These are phyloP conservation scores for Fusarium nelsonii DNA, from an alignment of 2,329 filamentous ascomycete species.

Conservation along the genomic window DNA sequence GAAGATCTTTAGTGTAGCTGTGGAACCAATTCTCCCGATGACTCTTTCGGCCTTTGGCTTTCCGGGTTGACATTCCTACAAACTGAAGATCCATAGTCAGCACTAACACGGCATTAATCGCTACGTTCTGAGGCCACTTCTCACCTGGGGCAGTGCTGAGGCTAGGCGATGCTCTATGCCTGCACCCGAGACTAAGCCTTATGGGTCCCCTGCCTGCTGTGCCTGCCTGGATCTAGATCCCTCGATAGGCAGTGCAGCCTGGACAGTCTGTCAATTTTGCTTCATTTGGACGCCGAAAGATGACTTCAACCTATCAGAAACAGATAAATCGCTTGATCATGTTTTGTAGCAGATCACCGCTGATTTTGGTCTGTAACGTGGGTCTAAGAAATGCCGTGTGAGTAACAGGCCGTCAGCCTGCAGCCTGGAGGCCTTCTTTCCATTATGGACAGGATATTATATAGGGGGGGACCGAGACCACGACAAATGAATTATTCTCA, in stretches of 20 bases:
- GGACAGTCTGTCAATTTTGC: neutral
- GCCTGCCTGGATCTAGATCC: slow-evolving; percentile 19
- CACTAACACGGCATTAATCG: neutral
- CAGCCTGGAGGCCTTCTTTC: neutral
- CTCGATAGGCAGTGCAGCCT: slow-evolving; percentile 22
- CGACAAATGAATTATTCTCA: neutral
- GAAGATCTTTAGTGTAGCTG: neutral
- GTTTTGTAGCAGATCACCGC: neutral
- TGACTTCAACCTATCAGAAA: slow-evolving; percentile 3
- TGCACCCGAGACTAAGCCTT: slow-evolving; percentile 18
- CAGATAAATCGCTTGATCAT: no score
- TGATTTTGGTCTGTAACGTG: neutral
- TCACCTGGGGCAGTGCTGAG: slow-evolving; percentile 1
- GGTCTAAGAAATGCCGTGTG: slow-evolving; percentile 23
- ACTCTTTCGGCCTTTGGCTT: neutral
- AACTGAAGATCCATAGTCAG: neutral
- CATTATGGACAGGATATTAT: slow-evolving; percentile 4
- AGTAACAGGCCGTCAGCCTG: slow-evolving; percentile 30
- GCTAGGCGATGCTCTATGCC: neutral
- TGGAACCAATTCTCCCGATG: neutral
- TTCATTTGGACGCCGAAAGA: slow-evolving; percentile 3
- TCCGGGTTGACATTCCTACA: neutral
- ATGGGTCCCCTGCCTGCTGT: slow-evolving; percentile 8
- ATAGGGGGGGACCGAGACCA: neutral
- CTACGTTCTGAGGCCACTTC: neutral